These are phyloP conservation scores for Carex pumila DNA, from an alignment of 176 grass and related monocot species.

Conservation along the genomic window DNA sequence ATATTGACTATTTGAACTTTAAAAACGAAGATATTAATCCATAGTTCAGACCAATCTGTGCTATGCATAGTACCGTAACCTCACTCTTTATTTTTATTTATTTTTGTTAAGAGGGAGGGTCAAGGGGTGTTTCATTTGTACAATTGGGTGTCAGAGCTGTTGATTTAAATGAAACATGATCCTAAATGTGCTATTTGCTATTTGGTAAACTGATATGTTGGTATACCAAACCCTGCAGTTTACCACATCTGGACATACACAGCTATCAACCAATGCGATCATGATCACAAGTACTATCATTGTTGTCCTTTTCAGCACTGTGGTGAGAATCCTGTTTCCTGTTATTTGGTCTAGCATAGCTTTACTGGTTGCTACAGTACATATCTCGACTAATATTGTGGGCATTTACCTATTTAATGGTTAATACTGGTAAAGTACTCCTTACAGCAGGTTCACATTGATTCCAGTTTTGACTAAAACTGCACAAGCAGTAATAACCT, in stretches of 20 bases:
- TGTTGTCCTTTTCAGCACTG: slow-evolving; percentile 95
- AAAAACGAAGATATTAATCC: no score
- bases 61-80: no score
- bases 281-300: slow-evolving; percentile 97
- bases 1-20: no score
- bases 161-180: neutral
- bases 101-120: neutral
- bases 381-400: neutral
- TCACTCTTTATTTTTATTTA: neutral
- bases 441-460: neutral
- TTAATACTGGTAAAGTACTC: slow-evolving; percentile 10
- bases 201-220: slow-evolving; percentile 1
- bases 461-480: neutral
- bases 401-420: neutral
- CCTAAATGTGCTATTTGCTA: neutral
- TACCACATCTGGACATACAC: slow-evolving; percentile 57
- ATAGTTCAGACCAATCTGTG: no score
- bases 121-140: neutral
- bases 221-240: slow-evolving; percentile 44
- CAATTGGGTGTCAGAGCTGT: neutral
- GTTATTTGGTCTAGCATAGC: neutral
- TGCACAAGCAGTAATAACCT: neutral
- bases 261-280: slow-evolving; percentile 51
- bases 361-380: neutral
- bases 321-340: slow-evolving; percentile 40